Evolutionary conservation across 768 basidiomycete genomes (phyloP).

Genomic region (Dacryopinax spathularia): DNA sequence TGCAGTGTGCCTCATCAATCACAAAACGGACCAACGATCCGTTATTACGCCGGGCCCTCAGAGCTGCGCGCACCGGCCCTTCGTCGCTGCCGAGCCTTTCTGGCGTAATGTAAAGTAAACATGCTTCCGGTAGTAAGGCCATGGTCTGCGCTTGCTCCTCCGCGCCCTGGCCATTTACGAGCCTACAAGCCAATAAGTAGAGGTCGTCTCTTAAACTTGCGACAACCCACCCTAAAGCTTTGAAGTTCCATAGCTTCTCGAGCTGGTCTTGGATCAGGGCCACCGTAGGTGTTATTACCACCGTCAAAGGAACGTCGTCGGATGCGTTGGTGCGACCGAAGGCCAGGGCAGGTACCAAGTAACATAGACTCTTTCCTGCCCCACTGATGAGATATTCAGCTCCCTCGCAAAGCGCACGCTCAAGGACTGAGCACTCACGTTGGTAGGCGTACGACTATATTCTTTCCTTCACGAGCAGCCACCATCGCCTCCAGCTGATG

Average conservation of each 20-base stretch:
- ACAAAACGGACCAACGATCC: neutral
- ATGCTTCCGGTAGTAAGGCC: too few relatives aligned
- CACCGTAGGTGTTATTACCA: neutral
- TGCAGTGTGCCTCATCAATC: neutral
- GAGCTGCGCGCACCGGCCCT: neutral
- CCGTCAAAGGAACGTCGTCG: neutral
- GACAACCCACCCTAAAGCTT: neutral
- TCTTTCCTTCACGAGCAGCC: neutral
- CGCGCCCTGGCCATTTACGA: too few relatives aligned
- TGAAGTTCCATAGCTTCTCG: neutral
- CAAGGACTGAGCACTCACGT: too few relatives aligned
- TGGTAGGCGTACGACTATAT: neutral
- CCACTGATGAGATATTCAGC: too few relatives aligned
- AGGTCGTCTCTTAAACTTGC: too few relatives aligned
- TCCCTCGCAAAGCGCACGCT: too few relatives aligned
- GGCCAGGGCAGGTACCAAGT: neutral
- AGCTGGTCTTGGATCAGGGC: neutral
- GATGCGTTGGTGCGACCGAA: neutral
- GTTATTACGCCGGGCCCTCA: neutral
- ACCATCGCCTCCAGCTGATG: neutral
- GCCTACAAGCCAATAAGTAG: too few relatives aligned
- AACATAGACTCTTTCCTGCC: neutral
- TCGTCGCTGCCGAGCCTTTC: neutral
- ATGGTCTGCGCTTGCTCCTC: too few relatives aligned
- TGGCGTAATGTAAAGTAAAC: neutral